A percentile compares a stretch with the other conserved stretches of the same genome.
These are phyloP conservation scores for Magnusiomyces fungicola DNA, from an alignment of 1,139 yeast genomes.

Conservation along the genomic window DNA sequence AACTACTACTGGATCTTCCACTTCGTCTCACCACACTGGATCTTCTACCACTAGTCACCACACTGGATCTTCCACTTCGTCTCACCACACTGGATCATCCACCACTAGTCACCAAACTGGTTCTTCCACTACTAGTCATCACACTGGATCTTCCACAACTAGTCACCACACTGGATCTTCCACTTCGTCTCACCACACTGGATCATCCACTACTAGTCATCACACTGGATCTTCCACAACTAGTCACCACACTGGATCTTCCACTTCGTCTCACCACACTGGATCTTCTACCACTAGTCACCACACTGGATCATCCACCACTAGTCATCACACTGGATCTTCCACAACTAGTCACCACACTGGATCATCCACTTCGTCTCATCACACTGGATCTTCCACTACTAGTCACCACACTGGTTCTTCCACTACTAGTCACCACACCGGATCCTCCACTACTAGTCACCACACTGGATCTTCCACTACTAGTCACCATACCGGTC, in stretches of 20 bases:
- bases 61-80: not conserved
- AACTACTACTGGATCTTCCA: not conserved
- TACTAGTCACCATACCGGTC: not conserved
- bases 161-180: not conserved
- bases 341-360: too few species aligned
- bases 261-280: not conserved
- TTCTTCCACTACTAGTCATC: not conserved
- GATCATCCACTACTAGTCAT: not conserved
- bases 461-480: not conserved
- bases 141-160: not conserved
- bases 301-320: not conserved
- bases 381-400: too few species aligned
- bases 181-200: not conserved
- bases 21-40: not conserved
- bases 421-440: not conserved
- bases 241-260: too few species aligned
- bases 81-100: not conserved
- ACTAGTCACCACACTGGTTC: not conserved
- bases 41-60: not conserved
- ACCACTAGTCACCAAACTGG: not conserved
- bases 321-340: not conserved
- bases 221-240: too few species aligned
- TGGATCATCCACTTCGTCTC: slow-evolving; percentile 1
- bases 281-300: too few species aligned
- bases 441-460: not conserved